These are phyloP conservation scores for Flaveria trinervia DNA, from an alignment of 129 eudicot species.

Conservation along the genomic window DNA sequence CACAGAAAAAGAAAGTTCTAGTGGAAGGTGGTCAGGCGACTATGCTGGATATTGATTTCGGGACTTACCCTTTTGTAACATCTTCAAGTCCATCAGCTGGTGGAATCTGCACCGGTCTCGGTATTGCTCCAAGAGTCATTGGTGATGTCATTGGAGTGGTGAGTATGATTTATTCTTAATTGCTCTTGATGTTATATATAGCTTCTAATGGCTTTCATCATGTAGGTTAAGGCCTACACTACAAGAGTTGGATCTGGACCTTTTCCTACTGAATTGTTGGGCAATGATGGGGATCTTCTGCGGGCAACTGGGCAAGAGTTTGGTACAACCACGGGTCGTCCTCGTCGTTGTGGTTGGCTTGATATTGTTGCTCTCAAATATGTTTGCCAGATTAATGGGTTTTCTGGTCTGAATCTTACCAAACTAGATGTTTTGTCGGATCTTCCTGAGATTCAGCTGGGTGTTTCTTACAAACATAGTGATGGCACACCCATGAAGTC, in stretches of 20 bases:
- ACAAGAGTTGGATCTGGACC: constrained; percentile 99
- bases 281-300: constrained; percentile 81
- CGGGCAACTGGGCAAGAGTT: constrained; percentile 96
- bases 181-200: neutral
- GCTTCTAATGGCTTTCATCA: constrained; percentile 11
- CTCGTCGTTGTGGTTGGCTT: constrained; percentile 99
- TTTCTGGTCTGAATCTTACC: constrained; percentile 78
- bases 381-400: constrained; percentile 73
- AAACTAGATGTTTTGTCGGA: constrained; percentile 96
- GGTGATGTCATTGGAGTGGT: constrained; percentile 97
- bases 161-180: constrained; percentile 35
- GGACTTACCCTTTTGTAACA: constrained; percentile 96
- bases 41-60: constrained; percentile 98
- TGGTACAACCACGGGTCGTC: constrained; percentile 99
- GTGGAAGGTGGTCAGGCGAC: constrained; percentile 99
- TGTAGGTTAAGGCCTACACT: constrained; percentile 98
- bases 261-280: constrained; percentile 88
- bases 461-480: constrained; percentile 59
- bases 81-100: constrained; percentile 99
- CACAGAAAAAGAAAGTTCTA: constrained; percentile 68
- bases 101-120: constrained; percentile 98
- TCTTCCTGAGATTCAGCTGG: constrained; percentile 77
- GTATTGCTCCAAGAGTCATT: constrained; percentile 87
- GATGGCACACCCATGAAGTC: constrained; percentile 64
- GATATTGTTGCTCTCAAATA: constrained; percentile 82